Percentiles rank a stretch among this genome's conserved stretches.
Conservation (phyloP, 805 yeast species). For the Pichia sporocuriosa region DNA sequence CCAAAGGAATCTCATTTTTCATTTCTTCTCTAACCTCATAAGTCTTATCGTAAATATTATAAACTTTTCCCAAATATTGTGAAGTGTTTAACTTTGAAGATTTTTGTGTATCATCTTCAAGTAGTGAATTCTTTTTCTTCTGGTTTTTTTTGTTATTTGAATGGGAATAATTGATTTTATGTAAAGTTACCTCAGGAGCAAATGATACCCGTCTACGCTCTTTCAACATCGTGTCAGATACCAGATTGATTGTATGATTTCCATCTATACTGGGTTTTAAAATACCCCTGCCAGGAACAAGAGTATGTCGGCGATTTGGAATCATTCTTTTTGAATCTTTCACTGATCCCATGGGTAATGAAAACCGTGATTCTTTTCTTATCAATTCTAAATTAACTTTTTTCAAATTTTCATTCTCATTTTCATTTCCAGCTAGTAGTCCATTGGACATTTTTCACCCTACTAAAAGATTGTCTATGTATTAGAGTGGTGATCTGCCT, state of each 20-base stretch:
- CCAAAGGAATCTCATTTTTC: not conserved
- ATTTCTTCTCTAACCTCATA: not conserved
- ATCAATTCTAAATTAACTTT: no score
- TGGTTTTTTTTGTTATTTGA: slow-evolving; percentile 9
- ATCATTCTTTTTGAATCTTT: not conserved
- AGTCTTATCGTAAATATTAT: not conserved
- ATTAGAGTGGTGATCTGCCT: no score
- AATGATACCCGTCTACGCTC: slow-evolving; percentile 59
- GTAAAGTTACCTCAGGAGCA: slow-evolving; percentile 68
- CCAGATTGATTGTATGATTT: slow-evolving; percentile 33
- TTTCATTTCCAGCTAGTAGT: no score
- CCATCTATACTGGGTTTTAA: slow-evolving; percentile 29
- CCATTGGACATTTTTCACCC: no score
- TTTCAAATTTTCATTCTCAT: no score
- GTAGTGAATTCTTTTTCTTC: slow-evolving; percentile 9
- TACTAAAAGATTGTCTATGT: no score
- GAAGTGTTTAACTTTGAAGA: slow-evolving; percentile 2
- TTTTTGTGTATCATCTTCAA: not conserved
- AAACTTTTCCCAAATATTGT: slow-evolving; percentile 5
- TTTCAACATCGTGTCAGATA: slow-evolving; percentile 23
- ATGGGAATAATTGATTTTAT: slow-evolving; percentile 29
- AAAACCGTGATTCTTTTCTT: slow-evolving; percentile 2
- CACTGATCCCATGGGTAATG: slow-evolving; percentile 1
- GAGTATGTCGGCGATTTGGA: slow-evolving; percentile 28
- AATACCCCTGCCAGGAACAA: slow-evolving; percentile 35